Base-by-base conservation (phyloP, 257 asterid species). In the Thymus quinquecostatus region DNA sequence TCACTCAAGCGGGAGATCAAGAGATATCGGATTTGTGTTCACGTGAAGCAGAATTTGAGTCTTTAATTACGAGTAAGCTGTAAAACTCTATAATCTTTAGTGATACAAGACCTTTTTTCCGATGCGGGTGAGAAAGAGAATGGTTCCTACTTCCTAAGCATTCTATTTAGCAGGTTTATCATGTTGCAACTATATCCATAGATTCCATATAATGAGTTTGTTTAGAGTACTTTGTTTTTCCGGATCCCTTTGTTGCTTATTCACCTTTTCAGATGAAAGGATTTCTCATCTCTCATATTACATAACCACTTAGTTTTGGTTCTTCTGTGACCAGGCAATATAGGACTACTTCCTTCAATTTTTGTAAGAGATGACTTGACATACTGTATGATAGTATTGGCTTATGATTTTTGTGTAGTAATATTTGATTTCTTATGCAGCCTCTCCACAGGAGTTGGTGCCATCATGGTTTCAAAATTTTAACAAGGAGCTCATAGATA, bases 391-490 rank as follows among this genome's bases (percentile, higher is more conserved):
- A 56, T 73, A 66, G 13, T 56, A 57, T 21, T 57, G 60, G 53
- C 70, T 44, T 38, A 53, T 68, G 71, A 40, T 45, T 55, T 68
- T 62, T 60, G 81, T 69, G 70, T 72, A 75, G 53, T 71, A 63
- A 70, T 51, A 30, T 75, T 75, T 72, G 28, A 80, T 69, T 78
- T 65, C 59, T 47, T 74, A 21, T 83, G 85, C 88, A 94, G 99
- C 83, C 70, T 86, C 95, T 63, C 86, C 81, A 70, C 79, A 78
- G 71, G 93, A 86, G 75, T 69, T 87, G 71, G 83, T 85, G 72
- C 97, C 98, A 10, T 78, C 92, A 38, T 95, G 99, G 99, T 89
- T 95, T 81, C 93, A 79, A n/a, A 79, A 71, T 76, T 95, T 92
- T 76, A 95, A 92, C 84, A 81, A 86, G 79, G 98, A 95, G 92